Evolutionary conservation across 2,329 filamentous ascomycete genomes (phyloP).

Genomic region (Sphaerulina vaccinii): DNA sequence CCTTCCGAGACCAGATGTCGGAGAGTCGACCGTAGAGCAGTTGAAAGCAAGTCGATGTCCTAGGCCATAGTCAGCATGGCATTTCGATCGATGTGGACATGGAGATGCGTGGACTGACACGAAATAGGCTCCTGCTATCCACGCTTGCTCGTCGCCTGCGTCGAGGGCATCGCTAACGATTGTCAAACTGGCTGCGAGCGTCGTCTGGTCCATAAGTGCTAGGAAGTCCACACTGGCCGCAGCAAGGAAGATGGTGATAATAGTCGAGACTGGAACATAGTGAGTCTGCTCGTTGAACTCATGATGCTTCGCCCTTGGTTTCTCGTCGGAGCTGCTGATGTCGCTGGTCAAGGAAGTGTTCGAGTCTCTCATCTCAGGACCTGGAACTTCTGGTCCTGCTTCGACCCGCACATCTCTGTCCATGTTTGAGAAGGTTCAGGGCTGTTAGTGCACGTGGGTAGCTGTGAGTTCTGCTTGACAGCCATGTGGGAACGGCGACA

Average conservation of each 20-base stretch:
- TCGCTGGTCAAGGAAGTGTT: slow-evolving; percentile 6
- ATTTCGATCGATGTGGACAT: neutral
- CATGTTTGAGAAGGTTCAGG: slow-evolving; percentile 11
- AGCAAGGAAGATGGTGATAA: slow-evolving; percentile 59
- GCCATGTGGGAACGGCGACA: neutral
- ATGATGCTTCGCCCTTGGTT: slow-evolving; percentile 17
- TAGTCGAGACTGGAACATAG: slow-evolving; percentile 52
- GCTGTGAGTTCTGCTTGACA: neutral
- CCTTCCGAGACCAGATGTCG: slow-evolving; percentile 67
- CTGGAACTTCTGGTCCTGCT: slow-evolving; percentile 2
- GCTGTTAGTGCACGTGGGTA: neutral
- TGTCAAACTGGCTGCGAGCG: slow-evolving; percentile 55
- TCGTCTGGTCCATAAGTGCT: slow-evolving; percentile 59
- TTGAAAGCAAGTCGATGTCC: slow-evolving; percentile 47
- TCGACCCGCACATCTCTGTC: slow-evolving; percentile 11
- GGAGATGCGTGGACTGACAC: slow-evolving; percentile 34
- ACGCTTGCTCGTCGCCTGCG: slow-evolving; percentile 52
- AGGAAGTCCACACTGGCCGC: slow-evolving; percentile 57
- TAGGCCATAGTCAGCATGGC: slow-evolving; percentile 6
- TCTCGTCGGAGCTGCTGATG: slow-evolving; percentile 11
- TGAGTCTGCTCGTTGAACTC: slow-evolving; percentile 58
- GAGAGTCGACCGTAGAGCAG: slow-evolving; percentile 63
- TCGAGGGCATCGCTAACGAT: slow-evolving; percentile 54
- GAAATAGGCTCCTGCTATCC: slow-evolving; percentile 58
- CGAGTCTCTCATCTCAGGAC: neutral